Base-by-base conservation (phyloP, 2,329 filamentous ascomycete species). In the Claviceps digitariae region DNA sequence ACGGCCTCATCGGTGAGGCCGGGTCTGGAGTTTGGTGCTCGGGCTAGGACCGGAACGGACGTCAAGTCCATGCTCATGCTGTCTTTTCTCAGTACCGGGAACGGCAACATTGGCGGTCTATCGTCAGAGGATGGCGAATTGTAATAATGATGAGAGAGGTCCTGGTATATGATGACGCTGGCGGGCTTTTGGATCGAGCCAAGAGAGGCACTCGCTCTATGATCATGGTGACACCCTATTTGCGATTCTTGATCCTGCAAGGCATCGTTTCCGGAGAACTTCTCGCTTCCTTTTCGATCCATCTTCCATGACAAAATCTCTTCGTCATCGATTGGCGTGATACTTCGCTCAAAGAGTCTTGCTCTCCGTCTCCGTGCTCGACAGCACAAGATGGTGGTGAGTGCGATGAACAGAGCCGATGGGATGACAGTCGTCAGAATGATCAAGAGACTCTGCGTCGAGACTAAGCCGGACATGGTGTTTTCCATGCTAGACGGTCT, bases 271-370 rank as follows among this genome's bases (percentile, higher is more conserved):
- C 48, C 48, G 40, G 10, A 51, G 13, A 60, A 58, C 61, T 69
- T 66, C 58, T 69, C 63, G 43, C 62, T 58, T 49, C 50, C 50
- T 51, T 62, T 34, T 50, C 58, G 63, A 52, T 67, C 69, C 29
- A 68, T 66, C 61, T 78, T 81, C 81, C 81, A 84, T 4, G 78
- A 81, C 58, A 78, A 78, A 55, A 84, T 84, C 63, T 84, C 81
- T 55, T 83, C 79, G 59, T 84, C 81, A 57, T 77, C 74, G 55
- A 84, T 82, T 13, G 81, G 81, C 0, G 79, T 78, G 46, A 78
- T 77, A 48, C 77, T 78, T 50, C 81, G 70, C 50, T 72, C 70
- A 58, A 78, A 72, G 53, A 81, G 69, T 4, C 68, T 69, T 27
- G 64, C 60, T 47, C 63, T 69, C 44, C 69, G 70, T 44, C 70